A percentile compares a stretch with the other conserved stretches of the same genome.
These are phyloP conservation scores for Russula ochroleuca DNA, from an alignment of 768 basidiomycete species.

Conservation along the genomic window DNA sequence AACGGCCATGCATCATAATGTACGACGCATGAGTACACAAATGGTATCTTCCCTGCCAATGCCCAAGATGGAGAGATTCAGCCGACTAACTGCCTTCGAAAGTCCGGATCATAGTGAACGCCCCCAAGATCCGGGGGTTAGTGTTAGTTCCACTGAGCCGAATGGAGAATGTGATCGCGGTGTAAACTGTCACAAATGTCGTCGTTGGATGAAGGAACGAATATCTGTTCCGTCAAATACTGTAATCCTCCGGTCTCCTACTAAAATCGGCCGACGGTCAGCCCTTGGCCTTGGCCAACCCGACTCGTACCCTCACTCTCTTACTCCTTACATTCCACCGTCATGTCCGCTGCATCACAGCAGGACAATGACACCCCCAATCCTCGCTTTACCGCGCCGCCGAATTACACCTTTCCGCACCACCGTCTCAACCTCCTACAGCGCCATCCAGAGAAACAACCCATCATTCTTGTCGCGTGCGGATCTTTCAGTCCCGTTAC, in stretches of 20 bases:
- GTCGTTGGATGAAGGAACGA: no score
- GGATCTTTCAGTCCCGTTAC: conserved; percentile 98
- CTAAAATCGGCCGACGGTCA: conserved; percentile 4
- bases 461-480: conserved; percentile 93
- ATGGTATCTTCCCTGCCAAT: no score
- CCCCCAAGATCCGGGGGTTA: not conserved
- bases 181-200: not conserved
- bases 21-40: no score
- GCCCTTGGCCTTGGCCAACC: not conserved
- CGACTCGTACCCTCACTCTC: not conserved
- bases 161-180: not conserved
- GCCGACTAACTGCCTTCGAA: no score
- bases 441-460: conserved; percentile 63
- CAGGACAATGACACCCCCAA: not conserved
- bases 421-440: conserved; percentile 58
- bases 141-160: not conserved
- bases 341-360: conserved; percentile 12
- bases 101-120: no score
- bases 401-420: conserved; percentile 62
- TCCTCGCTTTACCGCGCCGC: conserved; percentile 54
- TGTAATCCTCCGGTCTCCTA: not conserved
- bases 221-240: not conserved
- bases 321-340: conserved; percentile 6
- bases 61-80: no score
- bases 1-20: no score